phyloP scores from a whole-genome alignment of 441 rosid species.

The Melastoma candidum region DNA sequence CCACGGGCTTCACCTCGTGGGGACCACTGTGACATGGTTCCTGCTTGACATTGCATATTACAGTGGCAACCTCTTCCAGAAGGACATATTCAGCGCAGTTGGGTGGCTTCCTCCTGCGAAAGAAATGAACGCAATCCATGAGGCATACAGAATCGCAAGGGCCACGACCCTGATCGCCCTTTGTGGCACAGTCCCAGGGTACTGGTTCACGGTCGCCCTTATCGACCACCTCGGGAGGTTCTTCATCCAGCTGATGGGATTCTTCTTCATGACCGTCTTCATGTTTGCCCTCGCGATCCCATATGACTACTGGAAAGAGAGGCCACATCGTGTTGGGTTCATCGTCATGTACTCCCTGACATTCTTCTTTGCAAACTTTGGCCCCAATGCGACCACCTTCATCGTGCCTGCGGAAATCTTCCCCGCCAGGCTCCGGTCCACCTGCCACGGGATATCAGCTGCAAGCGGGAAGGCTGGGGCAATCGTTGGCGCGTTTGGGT shows the following conservation, averaged over 20 bases:
- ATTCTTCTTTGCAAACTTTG: conserved; percentile 52
- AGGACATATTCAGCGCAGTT: conserved; percentile 33
- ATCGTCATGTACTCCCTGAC: conserved; percentile 33
- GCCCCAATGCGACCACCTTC: conserved; percentile 52
- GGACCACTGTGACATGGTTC: conserved; percentile 47
- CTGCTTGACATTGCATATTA: conserved; percentile 44
- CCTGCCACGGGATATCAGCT: conserved; percentile 54
- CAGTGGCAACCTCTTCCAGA: conserved; percentile 49
- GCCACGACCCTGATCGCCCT: conserved; percentile 45
- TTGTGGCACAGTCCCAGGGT: conserved; percentile 42
- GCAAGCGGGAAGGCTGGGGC: conserved; percentile 51
- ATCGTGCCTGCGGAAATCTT: conserved; percentile 51
- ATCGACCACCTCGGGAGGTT: conserved; percentile 41
- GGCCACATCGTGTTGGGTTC: conserved; percentile 28
- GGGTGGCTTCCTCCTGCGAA: conserved; percentile 34
- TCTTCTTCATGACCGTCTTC: conserved; percentile 47
- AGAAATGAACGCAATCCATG: conserved; percentile 33
- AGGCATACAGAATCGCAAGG: conserved; percentile 34
- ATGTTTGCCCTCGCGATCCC: conserved; percentile 52
- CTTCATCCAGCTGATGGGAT: conserved; percentile 40
- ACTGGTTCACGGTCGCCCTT: conserved; percentile 36
- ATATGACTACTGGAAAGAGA: conserved; percentile 31
- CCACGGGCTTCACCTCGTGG: conserved; percentile 46
- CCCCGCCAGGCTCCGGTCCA: conserved; percentile 43
- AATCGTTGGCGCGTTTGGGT: conserved; percentile 52